phyloP scores from a whole-genome alignment of 1,139 yeast species.

The Hansenula sp. region DNA sequence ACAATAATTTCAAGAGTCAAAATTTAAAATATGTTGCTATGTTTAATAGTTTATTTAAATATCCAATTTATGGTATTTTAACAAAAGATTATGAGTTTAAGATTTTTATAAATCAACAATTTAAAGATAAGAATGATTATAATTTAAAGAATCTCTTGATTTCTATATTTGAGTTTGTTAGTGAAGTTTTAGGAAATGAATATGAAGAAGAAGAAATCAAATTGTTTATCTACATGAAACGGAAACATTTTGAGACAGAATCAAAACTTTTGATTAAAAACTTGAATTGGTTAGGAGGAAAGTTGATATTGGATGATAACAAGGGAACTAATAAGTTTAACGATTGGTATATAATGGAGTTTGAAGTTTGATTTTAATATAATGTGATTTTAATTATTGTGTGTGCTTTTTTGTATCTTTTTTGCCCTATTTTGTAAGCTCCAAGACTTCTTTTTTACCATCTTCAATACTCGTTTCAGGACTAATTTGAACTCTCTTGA shows the following conservation, averaged over 20 bases:
- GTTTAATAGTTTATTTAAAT: slow-evolving; percentile 14
- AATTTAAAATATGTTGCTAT: slow-evolving; percentile 16
- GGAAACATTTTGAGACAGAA: slow-evolving; percentile 19
- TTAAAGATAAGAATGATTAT: slow-evolving; percentile 15
- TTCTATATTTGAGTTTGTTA: slow-evolving; percentile 18
- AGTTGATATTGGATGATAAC: slow-evolving; percentile 14
- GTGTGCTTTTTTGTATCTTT: too few relatives aligned
- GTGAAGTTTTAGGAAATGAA: slow-evolving; percentile 14
- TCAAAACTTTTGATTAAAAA: slow-evolving; percentile 19
- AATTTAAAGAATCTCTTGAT: slow-evolving; percentile 20
- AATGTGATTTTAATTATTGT: too few relatives aligned
- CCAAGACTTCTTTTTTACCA: slow-evolving; percentile 51
- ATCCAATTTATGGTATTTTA: slow-evolving; percentile 19
- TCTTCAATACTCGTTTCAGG: slow-evolving; percentile 72
- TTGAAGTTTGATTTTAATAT: slow-evolving; percentile 15
- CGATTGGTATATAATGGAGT: slow-evolving; percentile 24
- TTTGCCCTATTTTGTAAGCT: slow-evolving; percentile 16
- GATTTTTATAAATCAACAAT: slow-evolving; percentile 18
- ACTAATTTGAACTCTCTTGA: slow-evolving; percentile 62
- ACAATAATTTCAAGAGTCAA: slow-evolving; percentile 15
- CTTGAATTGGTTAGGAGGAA: slow-evolving; percentile 23
- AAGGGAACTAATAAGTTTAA: slow-evolving; percentile 16
- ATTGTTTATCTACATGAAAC: slow-evolving; percentile 17
- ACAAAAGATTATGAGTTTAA: slow-evolving; percentile 10
- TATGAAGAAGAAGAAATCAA: slow-evolving; percentile 11